Conservation (phyloP, 83 land plant species). For the Picea abies region DNA sequence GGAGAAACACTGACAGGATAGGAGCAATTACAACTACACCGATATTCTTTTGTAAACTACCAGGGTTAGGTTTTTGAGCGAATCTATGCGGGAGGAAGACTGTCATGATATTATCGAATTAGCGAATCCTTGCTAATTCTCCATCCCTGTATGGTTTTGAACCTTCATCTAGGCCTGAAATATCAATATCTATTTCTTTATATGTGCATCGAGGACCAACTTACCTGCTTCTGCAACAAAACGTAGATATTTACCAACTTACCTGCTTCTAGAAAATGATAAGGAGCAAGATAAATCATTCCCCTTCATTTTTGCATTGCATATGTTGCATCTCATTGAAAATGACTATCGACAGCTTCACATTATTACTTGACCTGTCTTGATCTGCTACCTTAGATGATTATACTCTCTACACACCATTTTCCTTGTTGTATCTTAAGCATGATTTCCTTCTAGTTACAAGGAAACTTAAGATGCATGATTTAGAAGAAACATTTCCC, state of each 20-base stretch:
- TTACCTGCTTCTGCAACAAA: not conserved
- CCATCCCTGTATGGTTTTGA: not conserved
- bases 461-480: not conserved
- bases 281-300: not conserved
- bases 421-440: not conserved
- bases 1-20: too few species aligned
- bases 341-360: not conserved
- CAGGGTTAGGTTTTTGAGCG: too few species aligned
- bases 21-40: too few species aligned
- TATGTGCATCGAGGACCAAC: not conserved
- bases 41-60: too few species aligned
- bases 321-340: not conserved
- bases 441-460: not conserved
- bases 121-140: not conserved
- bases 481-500: too few species aligned
- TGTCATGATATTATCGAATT: too few species aligned
- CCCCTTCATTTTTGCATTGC: not conserved
- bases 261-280: slow-evolving; percentile 8
- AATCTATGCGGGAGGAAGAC: too few species aligned
- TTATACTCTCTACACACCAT: not conserved
- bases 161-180: not conserved
- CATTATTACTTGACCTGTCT: too few species aligned
- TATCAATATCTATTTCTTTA: not conserved
- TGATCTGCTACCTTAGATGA: not conserved
- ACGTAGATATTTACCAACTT: not conserved